Evolutionary conservation across 2,329 filamentous ascomycete genomes (phyloP), one percentile per base, ranked within the genome.

Genomic region (Plectosphaerella sp.): DNA sequence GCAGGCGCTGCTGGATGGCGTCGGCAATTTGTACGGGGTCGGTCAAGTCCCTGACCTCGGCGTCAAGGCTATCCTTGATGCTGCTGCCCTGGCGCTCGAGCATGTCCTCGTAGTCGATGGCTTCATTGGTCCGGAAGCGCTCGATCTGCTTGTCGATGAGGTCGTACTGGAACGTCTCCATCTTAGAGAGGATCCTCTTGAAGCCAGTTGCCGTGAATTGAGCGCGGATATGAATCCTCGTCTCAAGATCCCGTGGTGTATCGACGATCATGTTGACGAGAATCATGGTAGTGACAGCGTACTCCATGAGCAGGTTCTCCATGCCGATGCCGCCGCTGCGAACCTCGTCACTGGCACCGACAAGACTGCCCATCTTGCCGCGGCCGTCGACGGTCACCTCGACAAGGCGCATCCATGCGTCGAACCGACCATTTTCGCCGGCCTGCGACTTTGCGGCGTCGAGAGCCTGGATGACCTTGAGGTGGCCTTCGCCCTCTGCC

Each of bases 261-360:
- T 97, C 94, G 56, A 99, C 85, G 61, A 97, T 82, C 87, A 95
- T 96, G 73, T 97, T 99, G 77, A 97, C 84, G 64, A 99, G 79
- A 66, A 97, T 91, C 64, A 99, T 82, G 2, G 92, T 96, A 35
- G 93, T 90, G 47, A 97, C 90, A 39, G 92, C 93, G 66, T 99
- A 99, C 79, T 99, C 94, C 94, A 99, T 97, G 50, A 99, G 80
- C 63, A 97, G 77, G 70, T 97, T 97, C 79, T 99, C 94, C 87
- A 97, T 96, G 67, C 94, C 94, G 64, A 97, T 95, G 58, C 94
- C 94, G 58, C 94, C 94, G 63, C 89, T 96, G 61, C 94, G 88
- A 54, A 96, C 87, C 73, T 99, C 94, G 64, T 97, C 94, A 64
- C 91, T 97, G 33, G 94, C 94, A 58, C 94, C 94, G 25, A 99